A percentile compares a stretch with the other conserved stretches of the same genome.
Evolutionary conservation across 352 stramenopile species (phyloP).

Genomic region (Globisporangium emineosum): DNA sequence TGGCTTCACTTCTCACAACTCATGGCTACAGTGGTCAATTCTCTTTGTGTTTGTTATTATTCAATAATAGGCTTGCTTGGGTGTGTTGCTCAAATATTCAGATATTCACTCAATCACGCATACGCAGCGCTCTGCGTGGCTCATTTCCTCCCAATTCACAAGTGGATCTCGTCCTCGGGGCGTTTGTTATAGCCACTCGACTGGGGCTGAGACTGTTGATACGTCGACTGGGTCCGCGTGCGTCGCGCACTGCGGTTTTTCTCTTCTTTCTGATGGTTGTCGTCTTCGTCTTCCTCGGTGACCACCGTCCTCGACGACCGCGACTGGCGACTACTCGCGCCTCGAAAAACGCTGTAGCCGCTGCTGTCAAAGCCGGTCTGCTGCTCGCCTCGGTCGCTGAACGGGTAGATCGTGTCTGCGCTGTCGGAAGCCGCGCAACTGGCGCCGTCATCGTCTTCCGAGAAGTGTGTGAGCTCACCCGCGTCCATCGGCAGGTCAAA

Average conservation of each 20-base stretch:
- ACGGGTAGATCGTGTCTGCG: conserved; percentile 5
- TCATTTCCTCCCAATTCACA: conserved; percentile 3
- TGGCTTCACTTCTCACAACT: too few relatives aligned
- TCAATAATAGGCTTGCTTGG: too few relatives aligned
- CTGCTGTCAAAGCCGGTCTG: not conserved
- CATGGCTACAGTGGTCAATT: too few relatives aligned
- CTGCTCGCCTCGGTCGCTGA: not conserved
- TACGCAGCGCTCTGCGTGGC: not conserved
- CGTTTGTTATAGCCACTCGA: not conserved
- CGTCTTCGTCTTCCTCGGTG: conserved; percentile 2
- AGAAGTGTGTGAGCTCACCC: conserved; percentile 9
- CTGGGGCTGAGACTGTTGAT: not conserved
- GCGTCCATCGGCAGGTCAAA: conserved; percentile 19
- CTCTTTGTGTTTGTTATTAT: too few relatives aligned
- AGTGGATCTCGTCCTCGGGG: conserved; percentile 1
- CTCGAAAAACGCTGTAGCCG: not conserved
- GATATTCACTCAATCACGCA: not conserved
- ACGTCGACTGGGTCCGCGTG: not conserved
- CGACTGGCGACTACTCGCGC: not conserved
- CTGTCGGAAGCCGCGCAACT: not conserved
- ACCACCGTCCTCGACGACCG: conserved; percentile 4
- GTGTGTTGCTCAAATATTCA: too few relatives aligned
- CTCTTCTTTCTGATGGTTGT: not conserved
- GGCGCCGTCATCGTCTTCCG: conserved; percentile 1
- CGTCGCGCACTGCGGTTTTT: not conserved